A percentile compares a stretch with the other conserved stretches of the same genome.
Conservation (phyloP, 768 basidiomycete species). For the Inosperma sp. region DNA sequence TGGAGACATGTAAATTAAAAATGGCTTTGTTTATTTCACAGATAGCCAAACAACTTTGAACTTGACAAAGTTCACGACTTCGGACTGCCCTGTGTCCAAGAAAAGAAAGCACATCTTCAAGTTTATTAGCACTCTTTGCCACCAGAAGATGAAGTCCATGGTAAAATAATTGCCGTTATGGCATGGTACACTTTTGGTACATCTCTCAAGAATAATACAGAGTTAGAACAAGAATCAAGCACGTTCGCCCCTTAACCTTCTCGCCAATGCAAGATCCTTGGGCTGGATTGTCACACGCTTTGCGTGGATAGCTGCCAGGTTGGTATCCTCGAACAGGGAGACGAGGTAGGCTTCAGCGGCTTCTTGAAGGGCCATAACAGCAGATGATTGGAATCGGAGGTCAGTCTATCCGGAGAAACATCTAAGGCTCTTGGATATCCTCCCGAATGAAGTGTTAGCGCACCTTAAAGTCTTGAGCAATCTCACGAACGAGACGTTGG, state of each 20-base stretch:
- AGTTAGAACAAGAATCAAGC: slow-evolving; percentile 23
- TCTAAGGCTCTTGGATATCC: background rate
- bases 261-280: slow-evolving; percentile 55
- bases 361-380: slow-evolving; percentile 65
- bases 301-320: slow-evolving; percentile 58
- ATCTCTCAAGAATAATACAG: too few relatives aligned
- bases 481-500: slow-evolving; percentile 74
- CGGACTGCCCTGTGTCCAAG: background rate
- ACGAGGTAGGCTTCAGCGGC: slow-evolving; percentile 68
- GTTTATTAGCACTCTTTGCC: too few relatives aligned
- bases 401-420: slow-evolving; percentile 45
- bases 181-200: too few relatives aligned
- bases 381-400: slow-evolving; percentile 71
- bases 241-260: slow-evolving; percentile 34
- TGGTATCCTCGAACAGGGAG: slow-evolving; percentile 67
- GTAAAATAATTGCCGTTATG: too few relatives aligned
- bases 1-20: slow-evolving; percentile 18
- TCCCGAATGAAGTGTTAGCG: background rate
- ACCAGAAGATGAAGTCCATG: too few relatives aligned
- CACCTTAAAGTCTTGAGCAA: slow-evolving; percentile 79
- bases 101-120: background rate
- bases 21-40: background rate
- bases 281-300: slow-evolving; percentile 58
- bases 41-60: too few relatives aligned
- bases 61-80: too few relatives aligned